Evolutionary conservation across 352 stramenopile species (phyloP), one percentile per base, ranked within the genome.

Genomic region (Pythium oligandrum): DNA sequence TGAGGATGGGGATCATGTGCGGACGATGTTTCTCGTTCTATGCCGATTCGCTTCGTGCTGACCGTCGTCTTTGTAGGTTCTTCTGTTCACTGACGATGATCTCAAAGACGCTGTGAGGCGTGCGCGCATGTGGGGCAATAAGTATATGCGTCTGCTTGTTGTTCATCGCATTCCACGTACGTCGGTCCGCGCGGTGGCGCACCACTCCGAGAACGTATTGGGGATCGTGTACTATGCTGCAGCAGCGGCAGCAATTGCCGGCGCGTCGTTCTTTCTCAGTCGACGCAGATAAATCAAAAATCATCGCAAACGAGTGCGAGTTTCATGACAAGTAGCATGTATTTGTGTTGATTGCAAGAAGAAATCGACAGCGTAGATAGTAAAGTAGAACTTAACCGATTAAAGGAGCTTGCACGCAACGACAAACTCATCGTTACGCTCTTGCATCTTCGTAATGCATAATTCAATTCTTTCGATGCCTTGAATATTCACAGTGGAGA

Each of bases 181-280:
- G 4, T 51, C 63, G 30, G 67, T 71, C 33, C 55, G 61, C 31
- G 42, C 35, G 7, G 48, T 65, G 7, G 68, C 71, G 7, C 78
- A 68, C 1, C 75, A 70, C 38, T 70, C 58, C 9, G 82, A 92
- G 30, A 78, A 64, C 3, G 63, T 74, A 8, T 61, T 90, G 10
- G 82, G 82, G 9, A 86, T 93, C 57, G 82, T 90, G 10, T 88
- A 90, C 34, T 90, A 90, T 52, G 82, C 79, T 12, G 82, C 82
- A 4, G 79, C 82, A 4, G 82, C 83, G 1, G 82, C 82, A 10
- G 82, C 82, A 5, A 86, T 93, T 30, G 82, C 82, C 26, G 82
- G 82, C 6, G 79, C 78, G 3, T 93, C 79, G 4, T 90, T 90
- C 59, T 85, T 90, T 32, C 46, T 93, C 4, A 93, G 78, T 60